Conservation (phyloP, 768 basidiomycete genomes). For the Pleurotus tuoliensis region DNA sequence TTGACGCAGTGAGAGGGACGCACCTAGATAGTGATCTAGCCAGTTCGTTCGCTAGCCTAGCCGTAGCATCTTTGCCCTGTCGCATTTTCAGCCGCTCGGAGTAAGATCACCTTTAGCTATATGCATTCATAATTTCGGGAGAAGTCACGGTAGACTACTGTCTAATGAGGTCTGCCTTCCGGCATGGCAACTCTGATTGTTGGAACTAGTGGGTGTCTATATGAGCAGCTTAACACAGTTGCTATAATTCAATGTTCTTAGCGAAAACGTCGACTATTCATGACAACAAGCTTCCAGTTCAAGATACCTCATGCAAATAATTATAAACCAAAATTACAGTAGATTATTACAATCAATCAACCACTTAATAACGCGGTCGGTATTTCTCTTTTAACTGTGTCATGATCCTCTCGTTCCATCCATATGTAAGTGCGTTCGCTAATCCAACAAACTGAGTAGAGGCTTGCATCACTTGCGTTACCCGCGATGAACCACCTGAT, state of each 20-base stretch:
- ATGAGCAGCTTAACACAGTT: constrained; percentile 86
- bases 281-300: no score
- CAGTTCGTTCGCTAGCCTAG: no score
- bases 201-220: constrained; percentile 98
- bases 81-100: constrained; percentile 22
- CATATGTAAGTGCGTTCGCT: constrained; percentile 12
- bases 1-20: no score
- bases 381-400: constrained; percentile 6
- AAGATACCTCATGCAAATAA: no score
- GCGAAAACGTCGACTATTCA: no score
- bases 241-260: no score
- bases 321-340: no score
- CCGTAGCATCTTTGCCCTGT: constrained; percentile 14
- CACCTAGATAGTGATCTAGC: no score
- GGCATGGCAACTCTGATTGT: constrained; percentile 83
- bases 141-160: constrained; percentile 97
- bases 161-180: constrained; percentile 87
- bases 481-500: constrained; percentile 6
- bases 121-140: constrained; percentile 90
- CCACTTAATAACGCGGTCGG: no score
- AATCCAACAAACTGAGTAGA: constrained; percentile 12
- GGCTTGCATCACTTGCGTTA: constrained; percentile 10
- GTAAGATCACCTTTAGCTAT: constrained; percentile 65
- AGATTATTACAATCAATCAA: no score
- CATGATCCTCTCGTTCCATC: constrained; percentile 12